Base-by-base conservation (phyloP, 768 basidiomycete species). In the Scleroderma bovista region DNA sequence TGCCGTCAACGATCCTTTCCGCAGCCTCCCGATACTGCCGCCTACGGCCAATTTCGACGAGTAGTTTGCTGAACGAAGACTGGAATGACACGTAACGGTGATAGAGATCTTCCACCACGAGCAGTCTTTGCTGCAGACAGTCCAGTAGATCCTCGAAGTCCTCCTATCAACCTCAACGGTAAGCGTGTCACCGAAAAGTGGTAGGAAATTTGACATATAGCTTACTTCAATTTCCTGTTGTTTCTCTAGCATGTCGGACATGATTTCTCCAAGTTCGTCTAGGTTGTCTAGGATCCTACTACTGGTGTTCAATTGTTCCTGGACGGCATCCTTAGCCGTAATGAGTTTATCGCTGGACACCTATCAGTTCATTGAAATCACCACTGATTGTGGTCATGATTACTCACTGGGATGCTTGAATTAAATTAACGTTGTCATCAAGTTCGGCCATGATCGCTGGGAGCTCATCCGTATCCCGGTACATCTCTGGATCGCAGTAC, bases 181-280 rank as follows among this genome's bases (percentile, higher is more conserved):
- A 41, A 46, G 11, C 46, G 46, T 32, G 46, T 20, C 40, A 32
- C 24, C 29, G 26, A 16, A 17, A 32, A 15, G 22, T n/a, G 13
- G 41, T 31, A 32, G 13, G 22, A 38, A 41, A 48, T 24, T 22
- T 23, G 45, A 54, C 9, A 24, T 40, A 19, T n/a, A 32, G 52
- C 68, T 16, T 44, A 86, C 87, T 76, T 91, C 86, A 6, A 88
- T 77, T 6, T 67, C 65, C 47, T 86, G 78, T 60, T 90, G 87
- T 13, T 74, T 77, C 38, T 76, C 73, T 6, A 92, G 64, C 84
- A 92, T 88, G 46, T 84, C 83, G 0, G 73, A 71, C 83, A 92
- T 88, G 46, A 89, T 86, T 17, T 85, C 81, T 2, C 83, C 89
- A 3, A 92, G 74, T 56, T 85, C 82, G 42, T 91, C 87, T 17